A percentile compares a stretch with the other conserved stretches of the same genome.
Conservation (phyloP, 2,329 filamentous ascomycete genomes). For the Aureobasidium sp. region DNA sequence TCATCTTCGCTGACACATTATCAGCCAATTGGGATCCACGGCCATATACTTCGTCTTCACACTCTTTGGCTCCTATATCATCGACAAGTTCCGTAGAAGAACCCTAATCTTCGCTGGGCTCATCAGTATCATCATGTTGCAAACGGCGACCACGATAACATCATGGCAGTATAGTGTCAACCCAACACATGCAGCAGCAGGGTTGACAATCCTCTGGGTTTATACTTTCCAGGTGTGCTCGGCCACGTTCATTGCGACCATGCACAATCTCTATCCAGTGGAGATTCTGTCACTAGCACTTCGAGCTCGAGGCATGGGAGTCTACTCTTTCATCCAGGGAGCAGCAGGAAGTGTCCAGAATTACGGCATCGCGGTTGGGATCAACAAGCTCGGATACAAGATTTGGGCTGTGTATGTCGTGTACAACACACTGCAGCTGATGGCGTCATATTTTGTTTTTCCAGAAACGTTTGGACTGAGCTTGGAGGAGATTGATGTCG, state of each 20-base stretch:
- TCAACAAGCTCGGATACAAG: slow-evolving; percentile 43
- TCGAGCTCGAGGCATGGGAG: slow-evolving; percentile 18
- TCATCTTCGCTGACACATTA: neutral
- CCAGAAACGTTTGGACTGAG: slow-evolving; percentile 45
- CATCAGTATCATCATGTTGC: slow-evolving; percentile 38
- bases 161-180: slow-evolving; percentile 39
- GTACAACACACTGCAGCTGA: slow-evolving; percentile 44
- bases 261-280: slow-evolving; percentile 9
- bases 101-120: slow-evolving; percentile 41
- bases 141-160: slow-evolving; percentile 42
- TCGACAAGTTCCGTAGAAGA: slow-evolving; percentile 38
- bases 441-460: slow-evolving; percentile 45
- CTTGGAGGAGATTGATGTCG: slow-evolving; percentile 52
- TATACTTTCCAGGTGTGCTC: slow-evolving; percentile 44
- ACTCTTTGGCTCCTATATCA: slow-evolving; percentile 35
- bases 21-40: slow-evolving; percentile 35
- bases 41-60: slow-evolving; percentile 44
- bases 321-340: slow-evolving; percentile 41
- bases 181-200: slow-evolving; percentile 30
- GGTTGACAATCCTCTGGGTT: slow-evolving; percentile 41
- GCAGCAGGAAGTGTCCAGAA: slow-evolving; percentile 38
- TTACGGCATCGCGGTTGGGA: slow-evolving; percentile 44
- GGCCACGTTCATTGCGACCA: slow-evolving; percentile 36
- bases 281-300: neutral
- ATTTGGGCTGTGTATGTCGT: slow-evolving; percentile 47